Conservation (phyloP, 2,329 filamentous ascomycete genomes). For the Purpureocillium takamizusanense region DNA sequence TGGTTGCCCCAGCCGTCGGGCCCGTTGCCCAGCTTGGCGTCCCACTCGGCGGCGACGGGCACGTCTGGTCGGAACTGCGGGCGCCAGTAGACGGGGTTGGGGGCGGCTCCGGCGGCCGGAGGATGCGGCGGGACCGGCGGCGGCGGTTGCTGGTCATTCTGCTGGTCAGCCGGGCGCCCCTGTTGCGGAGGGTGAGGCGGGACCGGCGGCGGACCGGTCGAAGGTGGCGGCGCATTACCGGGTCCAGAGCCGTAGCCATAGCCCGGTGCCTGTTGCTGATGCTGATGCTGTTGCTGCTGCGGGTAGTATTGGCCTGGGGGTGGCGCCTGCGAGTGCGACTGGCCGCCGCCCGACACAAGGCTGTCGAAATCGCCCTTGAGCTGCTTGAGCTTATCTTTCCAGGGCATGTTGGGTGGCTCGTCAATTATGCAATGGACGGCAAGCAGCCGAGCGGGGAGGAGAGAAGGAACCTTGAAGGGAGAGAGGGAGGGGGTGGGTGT, state of each 20-base stretch:
- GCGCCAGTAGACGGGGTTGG: constrained; percentile 40
- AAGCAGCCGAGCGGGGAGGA: too few species aligned
- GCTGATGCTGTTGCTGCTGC: too few species aligned
- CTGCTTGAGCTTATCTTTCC: constrained; percentile 27
- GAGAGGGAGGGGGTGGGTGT: too few species aligned
- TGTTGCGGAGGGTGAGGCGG: constrained; percentile 9
- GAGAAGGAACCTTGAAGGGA: too few species aligned
- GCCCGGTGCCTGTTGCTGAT: too few species aligned
- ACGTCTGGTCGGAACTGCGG: constrained; percentile 37
- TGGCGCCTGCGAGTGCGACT: constrained; percentile 6
- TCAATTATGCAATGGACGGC: too few species aligned
- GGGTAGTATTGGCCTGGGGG: too few species aligned
- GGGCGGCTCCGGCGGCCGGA: constrained; percentile 7
- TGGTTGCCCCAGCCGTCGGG: constrained; percentile 55
- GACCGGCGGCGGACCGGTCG: constrained; percentile 9
- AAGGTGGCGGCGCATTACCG: too few species aligned
- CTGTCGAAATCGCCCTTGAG: constrained; percentile 28
- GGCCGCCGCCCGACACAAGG: constrained; percentile 14
- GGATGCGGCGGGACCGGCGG: constrained; percentile 1
- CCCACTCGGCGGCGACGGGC: constrained; percentile 41
- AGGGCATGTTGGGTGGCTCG: constrained; percentile 23
- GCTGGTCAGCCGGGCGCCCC: constrained; percentile 6
- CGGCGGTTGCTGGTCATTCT: constrained; percentile 7
- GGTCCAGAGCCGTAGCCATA: too few species aligned
- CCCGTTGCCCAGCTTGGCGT: constrained; percentile 44